Evolutionary conservation across 2,329 filamentous ascomycete genomes (phyloP), one percentile per base, ranked within the genome.

Genomic region (Ophiostoma piceae): DNA sequence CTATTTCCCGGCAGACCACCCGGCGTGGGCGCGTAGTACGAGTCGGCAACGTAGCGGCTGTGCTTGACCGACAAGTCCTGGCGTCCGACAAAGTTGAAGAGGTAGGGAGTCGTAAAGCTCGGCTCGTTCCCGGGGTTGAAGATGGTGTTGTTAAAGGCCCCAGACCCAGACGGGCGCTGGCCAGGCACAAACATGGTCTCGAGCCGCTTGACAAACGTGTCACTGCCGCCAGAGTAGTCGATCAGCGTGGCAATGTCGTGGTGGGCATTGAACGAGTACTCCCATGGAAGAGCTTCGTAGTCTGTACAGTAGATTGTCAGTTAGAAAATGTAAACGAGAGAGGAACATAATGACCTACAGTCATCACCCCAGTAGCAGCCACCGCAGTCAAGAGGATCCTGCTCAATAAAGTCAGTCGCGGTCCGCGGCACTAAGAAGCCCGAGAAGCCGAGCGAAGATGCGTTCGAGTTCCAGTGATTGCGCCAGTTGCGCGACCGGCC

Each of bases 241-340:
- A 90, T 82, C 68, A 89, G 77, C 29, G 81, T 80, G 35, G 80
- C 78, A 70, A 89, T 80, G 76, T 92, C 89, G 76, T 91, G 89
- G 67, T 89, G 84, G n/a, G 87, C 85, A 71, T 88, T 88, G 81
- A 89, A 88, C 5, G 84, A 87, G 78, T 91, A 91, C 69, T 88
- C 86, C 82, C 86, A 89, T 0, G 87, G 77, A 8, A 57, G 51
- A 1, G 51, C 51, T 22, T 57, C n/a, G 51, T 57, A 57, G 22
- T 57, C 51, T 57, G 3, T 5, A 41, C 9, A 41, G 39, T 12
- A 41, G 51, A 26, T 12, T 26, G 51, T 29, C 26, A 29, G 16
- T 57, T 3, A 16, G 9, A n/a, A 47, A 1, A 47, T 8, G 19
- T 47, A 7, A 47, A 9, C 26, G 4, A 22, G 9, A 41, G 39